A percentile compares a stretch with the other conserved stretches of the same genome.
Evolutionary conservation across 23 red algal genomes (phyloP).

Genomic region (Chondrus crispus): DNA sequence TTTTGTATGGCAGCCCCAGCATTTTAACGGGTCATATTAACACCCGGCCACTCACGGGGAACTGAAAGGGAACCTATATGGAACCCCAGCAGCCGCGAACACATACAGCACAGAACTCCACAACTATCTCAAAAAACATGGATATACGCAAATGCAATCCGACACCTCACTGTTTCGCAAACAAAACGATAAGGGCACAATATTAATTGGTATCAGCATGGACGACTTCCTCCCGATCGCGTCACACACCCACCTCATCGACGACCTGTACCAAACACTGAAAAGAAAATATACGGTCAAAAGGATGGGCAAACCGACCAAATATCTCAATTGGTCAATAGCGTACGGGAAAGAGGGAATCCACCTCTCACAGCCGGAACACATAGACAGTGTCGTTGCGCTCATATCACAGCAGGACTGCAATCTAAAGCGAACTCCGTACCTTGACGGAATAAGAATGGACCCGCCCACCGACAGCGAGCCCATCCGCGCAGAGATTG

Average conservation of each 20-base stretch:
- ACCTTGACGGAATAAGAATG: neutral
- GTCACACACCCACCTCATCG: neutral
- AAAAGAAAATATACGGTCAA: neutral
- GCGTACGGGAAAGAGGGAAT: neutral
- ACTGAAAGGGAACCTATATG: neutral
- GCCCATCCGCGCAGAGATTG: neutral
- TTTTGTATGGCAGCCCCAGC: neutral
- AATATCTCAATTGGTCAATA: neutral
- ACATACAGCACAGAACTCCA: neutral
- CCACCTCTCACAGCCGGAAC: neutral
- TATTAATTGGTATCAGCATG: neutral
- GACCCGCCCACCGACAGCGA: neutral
- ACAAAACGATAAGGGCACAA: neutral
- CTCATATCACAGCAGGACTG: neutral
- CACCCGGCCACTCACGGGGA: neutral
- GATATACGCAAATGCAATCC: neutral
- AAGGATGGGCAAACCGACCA: neutral
- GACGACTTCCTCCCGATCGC: neutral
- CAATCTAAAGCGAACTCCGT: neutral
- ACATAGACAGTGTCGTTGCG: neutral
- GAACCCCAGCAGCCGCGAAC: neutral
- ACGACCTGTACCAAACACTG: neutral
- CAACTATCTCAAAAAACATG: neutral
- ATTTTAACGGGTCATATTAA: neutral
- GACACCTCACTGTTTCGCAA: neutral